A percentile compares a stretch with the other conserved stretches of the same genome.
Conservation (phyloP, 2,329 filamentous ascomycete species). For the Phialophora tarda region DNA sequence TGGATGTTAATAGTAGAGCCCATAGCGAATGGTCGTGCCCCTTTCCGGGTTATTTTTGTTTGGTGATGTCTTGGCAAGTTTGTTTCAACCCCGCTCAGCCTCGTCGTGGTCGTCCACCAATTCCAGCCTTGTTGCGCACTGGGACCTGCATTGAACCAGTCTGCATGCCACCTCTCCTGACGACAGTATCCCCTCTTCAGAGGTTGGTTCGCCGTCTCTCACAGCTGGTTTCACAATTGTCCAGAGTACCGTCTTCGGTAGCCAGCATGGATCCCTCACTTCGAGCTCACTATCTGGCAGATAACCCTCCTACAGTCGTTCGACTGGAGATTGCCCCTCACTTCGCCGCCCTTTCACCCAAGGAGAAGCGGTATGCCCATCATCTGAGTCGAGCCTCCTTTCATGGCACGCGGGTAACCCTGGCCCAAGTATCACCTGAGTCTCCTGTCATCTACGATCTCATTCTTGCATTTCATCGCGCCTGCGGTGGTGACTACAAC, state of each 20-base stretch:
- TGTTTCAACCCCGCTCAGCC: not conserved
- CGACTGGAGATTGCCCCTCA: conserved; percentile 89
- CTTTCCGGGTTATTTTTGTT: not conserved
- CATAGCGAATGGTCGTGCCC: too few relatives aligned
- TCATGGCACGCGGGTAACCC: conserved; percentile 75
- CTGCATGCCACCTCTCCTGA: conserved; percentile 19
- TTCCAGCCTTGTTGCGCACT: conserved; percentile 2
- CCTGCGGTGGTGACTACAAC: conserved; percentile 72
- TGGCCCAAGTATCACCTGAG: conserved; percentile 81
- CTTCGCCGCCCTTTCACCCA: conserved; percentile 68
- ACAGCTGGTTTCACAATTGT: conserved; percentile 24
- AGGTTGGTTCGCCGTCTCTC: conserved; percentile 25
- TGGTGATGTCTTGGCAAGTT: conserved; percentile 4
- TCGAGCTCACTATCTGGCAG: conserved; percentile 78
- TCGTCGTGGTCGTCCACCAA: not conserved
- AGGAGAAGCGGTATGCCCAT: conserved; percentile 90
- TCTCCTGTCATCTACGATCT: conserved; percentile 81
- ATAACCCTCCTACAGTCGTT: conserved; percentile 87
- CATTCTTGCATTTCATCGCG: conserved; percentile 73
- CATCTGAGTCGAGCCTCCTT: conserved; percentile 78
- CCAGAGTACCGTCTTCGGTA: not conserved
- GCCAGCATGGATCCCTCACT: conserved; percentile 49
- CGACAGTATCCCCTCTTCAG: conserved; percentile 11
- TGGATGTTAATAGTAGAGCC: too few relatives aligned
- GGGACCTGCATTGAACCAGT: not conserved